Evolutionary conservation across 192 early-diverging fungal genomes (phyloP).

Genomic region (Coemansia sp.): DNA sequence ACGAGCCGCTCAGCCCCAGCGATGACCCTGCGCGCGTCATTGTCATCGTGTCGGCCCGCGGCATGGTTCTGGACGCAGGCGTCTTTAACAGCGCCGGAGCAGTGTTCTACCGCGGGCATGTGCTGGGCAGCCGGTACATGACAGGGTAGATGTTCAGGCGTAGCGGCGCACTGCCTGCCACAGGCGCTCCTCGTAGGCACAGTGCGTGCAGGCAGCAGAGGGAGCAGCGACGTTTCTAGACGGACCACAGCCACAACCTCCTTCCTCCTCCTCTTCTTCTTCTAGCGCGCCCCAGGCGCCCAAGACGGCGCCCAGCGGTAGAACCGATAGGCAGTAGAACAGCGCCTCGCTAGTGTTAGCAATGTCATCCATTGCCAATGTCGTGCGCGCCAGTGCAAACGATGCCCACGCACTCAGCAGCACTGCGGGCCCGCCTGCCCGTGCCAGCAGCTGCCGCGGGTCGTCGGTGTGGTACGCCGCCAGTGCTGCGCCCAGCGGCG

Average conservation of each 20-base stretch:
- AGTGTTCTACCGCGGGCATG: conserved; percentile 28
- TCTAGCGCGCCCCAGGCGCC: conserved; percentile 20
- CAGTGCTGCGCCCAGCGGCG: conserved; percentile 22
- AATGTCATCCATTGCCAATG: conserved; percentile 20
- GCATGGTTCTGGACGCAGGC: conserved; percentile 32
- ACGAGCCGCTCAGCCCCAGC: conserved; percentile 40
- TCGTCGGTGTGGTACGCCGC: conserved; percentile 29
- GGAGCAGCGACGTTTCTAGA: conserved; percentile 1
- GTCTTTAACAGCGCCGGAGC: conserved; percentile 37
- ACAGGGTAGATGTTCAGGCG: too few relatives aligned
- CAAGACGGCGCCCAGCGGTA: conserved; percentile 20
- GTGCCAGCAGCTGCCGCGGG: conserved; percentile 1
- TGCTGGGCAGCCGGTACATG: conserved; percentile 23
- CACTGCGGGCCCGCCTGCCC: conserved; percentile 9
- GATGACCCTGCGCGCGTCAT: conserved; percentile 36
- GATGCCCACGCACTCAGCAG: conserved; percentile 21
- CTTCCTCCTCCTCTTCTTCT: too few relatives aligned
- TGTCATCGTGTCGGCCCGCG: conserved; percentile 28
- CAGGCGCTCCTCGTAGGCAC: neutral
- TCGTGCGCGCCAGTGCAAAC: conserved; percentile 37
- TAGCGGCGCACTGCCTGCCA: neutral
- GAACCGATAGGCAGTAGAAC: conserved; percentile 40
- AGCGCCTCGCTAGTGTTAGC: conserved; percentile 44
- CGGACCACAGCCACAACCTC: too few relatives aligned
- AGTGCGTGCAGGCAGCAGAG: neutral